Evolutionary conservation across 148 eudicot genomes (phyloP).

Genomic region (Agrostemma githago): DNA sequence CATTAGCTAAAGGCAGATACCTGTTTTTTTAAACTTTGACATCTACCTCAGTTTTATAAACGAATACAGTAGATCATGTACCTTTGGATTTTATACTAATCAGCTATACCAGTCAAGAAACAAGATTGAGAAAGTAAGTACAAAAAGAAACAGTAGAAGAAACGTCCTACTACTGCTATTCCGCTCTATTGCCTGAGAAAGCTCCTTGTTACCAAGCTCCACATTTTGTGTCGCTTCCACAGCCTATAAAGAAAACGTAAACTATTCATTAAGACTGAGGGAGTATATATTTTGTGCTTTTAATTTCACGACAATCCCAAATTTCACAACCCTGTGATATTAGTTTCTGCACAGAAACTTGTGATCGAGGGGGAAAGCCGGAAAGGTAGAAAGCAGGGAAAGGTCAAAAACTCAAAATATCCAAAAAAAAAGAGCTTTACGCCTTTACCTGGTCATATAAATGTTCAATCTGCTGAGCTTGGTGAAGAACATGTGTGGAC

Average conservation of each 20-base stretch:
- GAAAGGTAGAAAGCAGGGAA: too few relatives aligned
- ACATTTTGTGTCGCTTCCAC: constrained; percentile 87
- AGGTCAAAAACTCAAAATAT: too few relatives aligned
- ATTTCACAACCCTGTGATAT: too few relatives aligned
- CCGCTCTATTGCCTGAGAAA: constrained; percentile 76
- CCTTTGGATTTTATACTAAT: constrained; percentile 12
- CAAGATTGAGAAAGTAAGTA: constrained; percentile 69
- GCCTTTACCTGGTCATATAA: constrained; percentile 95
- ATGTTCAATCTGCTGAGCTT: constrained; percentile 81
- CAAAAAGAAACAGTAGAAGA: constrained; percentile 69
- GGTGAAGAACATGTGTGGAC: constrained; percentile 94
- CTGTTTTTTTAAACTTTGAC: too few relatives aligned
- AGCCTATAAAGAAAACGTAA: constrained; percentile 36
- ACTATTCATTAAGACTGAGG: too few relatives aligned
- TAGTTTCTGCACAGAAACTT: too few relatives aligned
- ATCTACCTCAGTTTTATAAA: not conserved
- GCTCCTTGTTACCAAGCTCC: constrained; percentile 84
- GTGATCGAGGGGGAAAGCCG: too few relatives aligned
- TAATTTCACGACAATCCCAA: too few relatives aligned
- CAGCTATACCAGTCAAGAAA: constrained; percentile 91
- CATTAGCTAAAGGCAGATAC: not conserved
- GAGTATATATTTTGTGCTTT: too few relatives aligned
- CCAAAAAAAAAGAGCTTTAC: constrained; percentile 5
- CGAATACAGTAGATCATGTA: not conserved
- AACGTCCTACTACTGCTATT: constrained; percentile 91